Percentiles rank a stretch among this genome's conserved stretches.
Conservation (phyloP, 306 rosid species). For the Rubus idaeus region DNA sequence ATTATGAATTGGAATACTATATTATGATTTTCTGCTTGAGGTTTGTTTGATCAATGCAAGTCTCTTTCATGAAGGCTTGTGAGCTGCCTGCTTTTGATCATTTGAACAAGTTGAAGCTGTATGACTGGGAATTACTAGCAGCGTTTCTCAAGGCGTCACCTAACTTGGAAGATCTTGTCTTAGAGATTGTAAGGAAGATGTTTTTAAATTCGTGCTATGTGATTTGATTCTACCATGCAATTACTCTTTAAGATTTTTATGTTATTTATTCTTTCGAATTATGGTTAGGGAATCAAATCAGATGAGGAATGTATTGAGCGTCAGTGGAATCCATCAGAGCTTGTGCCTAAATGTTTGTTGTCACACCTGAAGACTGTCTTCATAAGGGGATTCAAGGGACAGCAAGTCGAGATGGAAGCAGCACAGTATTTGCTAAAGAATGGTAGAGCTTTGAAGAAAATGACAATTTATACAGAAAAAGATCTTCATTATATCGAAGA, state of each 20-base stretch:
- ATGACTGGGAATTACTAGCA: too few relatives aligned
- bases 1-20: too few relatives aligned
- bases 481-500: background rate
- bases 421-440: background rate
- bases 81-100: too few relatives aligned
- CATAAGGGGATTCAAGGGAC: background rate
- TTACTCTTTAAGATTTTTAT: background rate
- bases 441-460: background rate
- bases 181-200: too few relatives aligned
- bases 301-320: background rate
- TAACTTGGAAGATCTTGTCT: too few relatives aligned
- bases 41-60: too few relatives aligned
- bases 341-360: background rate
- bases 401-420: background rate
- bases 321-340: background rate
- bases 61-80: too few relatives aligned
- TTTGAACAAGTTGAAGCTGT: too few relatives aligned
- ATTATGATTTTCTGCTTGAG: too few relatives aligned
- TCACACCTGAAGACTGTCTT: background rate
- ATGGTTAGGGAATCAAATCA: background rate
- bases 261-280: background rate
- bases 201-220: background rate
- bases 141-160: too few relatives aligned
- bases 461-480: background rate
- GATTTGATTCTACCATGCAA: background rate